Percentiles rank a stretch among this genome's conserved stretches.
Conservation (phyloP, 495 filamentous ascomycete species). For the Achaetomiella virescens region DNA sequence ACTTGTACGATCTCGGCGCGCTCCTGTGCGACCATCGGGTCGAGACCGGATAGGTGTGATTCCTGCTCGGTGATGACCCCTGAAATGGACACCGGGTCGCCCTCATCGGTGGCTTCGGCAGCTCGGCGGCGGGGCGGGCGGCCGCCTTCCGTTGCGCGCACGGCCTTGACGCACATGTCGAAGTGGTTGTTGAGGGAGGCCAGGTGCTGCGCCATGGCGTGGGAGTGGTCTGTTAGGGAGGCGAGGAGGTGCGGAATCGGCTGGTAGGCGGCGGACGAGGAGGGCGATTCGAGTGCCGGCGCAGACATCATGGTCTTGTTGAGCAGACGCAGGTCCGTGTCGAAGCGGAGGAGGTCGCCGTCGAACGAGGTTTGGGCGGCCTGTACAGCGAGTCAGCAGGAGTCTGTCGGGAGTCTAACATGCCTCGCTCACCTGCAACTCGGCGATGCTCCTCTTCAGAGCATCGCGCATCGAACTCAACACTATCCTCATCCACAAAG, state of each 20-base stretch:
- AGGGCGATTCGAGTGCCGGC: slow-evolving; percentile 30
- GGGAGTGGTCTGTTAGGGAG: slow-evolving; percentile 68
- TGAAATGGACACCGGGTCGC: slow-evolving; percentile 53
- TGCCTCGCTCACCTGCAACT: slow-evolving; percentile 37
- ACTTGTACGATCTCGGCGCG: slow-evolving; percentile 78
- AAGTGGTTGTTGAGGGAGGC: slow-evolving; percentile 85
- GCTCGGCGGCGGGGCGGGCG: slow-evolving; percentile 58
- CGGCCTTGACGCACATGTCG: slow-evolving; percentile 86
- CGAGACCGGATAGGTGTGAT: slow-evolving; percentile 51
- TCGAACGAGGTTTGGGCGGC: slow-evolving; percentile 55
- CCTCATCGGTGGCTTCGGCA: slow-evolving; percentile 47
- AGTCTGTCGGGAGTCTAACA: background rate
- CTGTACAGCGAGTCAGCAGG: slow-evolving; percentile 18
- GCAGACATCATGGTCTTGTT: slow-evolving; percentile 33
- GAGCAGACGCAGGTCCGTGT: slow-evolving; percentile 50
- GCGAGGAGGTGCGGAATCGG: slow-evolving; percentile 63
- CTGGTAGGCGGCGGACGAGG: slow-evolving; percentile 37
- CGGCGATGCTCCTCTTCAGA: slow-evolving; percentile 60
- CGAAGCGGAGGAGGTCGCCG: slow-evolving; percentile 57
- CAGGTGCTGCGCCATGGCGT: slow-evolving; percentile 75
- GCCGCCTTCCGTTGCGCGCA: slow-evolving; percentile 88
- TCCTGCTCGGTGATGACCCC: slow-evolving; percentile 54
- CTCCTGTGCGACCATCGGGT: slow-evolving; percentile 68
- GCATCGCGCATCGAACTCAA: slow-evolving; percentile 61
- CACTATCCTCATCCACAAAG: slow-evolving; percentile 79